phyloP scores from a whole-genome alignment of 768 basidiomycete species.

The Kwoniella europaea region DNA sequence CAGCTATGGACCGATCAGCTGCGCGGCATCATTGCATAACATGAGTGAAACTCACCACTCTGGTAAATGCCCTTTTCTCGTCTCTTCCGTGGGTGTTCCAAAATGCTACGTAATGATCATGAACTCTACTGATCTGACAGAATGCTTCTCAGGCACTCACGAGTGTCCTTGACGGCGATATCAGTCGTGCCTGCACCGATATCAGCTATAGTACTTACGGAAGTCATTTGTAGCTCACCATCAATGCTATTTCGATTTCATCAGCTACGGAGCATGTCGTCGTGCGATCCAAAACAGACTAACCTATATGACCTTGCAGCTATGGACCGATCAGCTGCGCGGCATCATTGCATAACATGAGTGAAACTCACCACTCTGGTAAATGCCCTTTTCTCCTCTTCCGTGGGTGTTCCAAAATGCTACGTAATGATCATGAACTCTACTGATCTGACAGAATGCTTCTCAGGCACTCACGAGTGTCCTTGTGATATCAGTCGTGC shows the following conservation, averaged over 20 bases:
- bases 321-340: constrained; percentile 23
- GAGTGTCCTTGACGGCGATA: constrained; percentile 86
- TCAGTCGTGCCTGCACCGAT: constrained; percentile 76
- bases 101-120: constrained; percentile 69
- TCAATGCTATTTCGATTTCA: constrained; percentile 64
- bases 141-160: constrained; percentile 59
- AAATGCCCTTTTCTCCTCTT: constrained; percentile 82
- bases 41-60: constrained; percentile 63
- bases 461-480: constrained; percentile 68
- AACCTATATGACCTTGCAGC: constrained; percentile 60
- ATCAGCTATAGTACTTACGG: constrained; percentile 11
- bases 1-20: constrained; percentile 29
- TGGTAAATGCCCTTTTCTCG: constrained; percentile 87
- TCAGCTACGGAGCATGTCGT: not conserved
- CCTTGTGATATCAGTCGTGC: constrained; percentile 92
- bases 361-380: constrained; percentile 69
- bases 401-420: constrained; percentile 86
- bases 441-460: not conserved
- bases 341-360: constrained; percentile 61
- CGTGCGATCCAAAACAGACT: constrained; percentile 3
- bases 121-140: not conserved
- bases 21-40: constrained; percentile 61
- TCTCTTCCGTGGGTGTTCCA: constrained; percentile 76
- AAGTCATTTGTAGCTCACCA: constrained; percentile 54
- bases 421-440: constrained; percentile 46